Conservation (phyloP, 257 asterid genomes). For the Lycium barbarum region DNA sequence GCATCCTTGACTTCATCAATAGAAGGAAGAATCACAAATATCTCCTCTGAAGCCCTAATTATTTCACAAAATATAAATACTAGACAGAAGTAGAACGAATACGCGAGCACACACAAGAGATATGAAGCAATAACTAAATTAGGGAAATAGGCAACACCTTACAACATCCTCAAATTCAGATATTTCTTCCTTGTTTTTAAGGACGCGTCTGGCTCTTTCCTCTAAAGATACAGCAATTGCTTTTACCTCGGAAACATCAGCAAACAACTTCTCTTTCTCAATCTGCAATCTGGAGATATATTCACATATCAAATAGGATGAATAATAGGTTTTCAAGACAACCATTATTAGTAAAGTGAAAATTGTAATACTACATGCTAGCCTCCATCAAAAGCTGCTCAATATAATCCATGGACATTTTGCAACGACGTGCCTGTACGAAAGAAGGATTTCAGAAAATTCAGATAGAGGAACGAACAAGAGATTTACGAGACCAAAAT, state of each 20-base stretch:
- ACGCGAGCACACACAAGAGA: constrained; percentile 30
- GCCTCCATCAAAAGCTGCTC: constrained; percentile 73
- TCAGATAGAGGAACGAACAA: constrained; percentile 16
- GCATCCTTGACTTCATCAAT: constrained; percentile 71
- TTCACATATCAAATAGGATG: constrained; percentile 41
- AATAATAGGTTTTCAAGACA: constrained; percentile 32
- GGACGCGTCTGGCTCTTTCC: constrained; percentile 65
- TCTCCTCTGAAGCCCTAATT: constrained; percentile 72
- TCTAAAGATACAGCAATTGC: constrained; percentile 67
- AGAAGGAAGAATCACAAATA: constrained; percentile 71
- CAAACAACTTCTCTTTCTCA: constrained; percentile 74
- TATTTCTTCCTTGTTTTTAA: constrained; percentile 59
- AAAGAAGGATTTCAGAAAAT: constrained; percentile 25
- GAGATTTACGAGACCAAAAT: constrained; percentile 1
- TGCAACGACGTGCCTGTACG: constrained; percentile 65
- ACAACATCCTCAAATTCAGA: constrained; percentile 71
- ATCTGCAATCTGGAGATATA: constrained; percentile 74
- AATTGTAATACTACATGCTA: constrained; percentile 57
- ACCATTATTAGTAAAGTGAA: constrained; percentile 24
- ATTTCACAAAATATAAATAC: constrained; percentile 32
- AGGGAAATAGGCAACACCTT: constrained; percentile 55
- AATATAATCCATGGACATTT: constrained; percentile 66
- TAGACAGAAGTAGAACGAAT: constrained; percentile 26
- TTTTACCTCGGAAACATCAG: constrained; percentile 57
- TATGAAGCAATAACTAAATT: constrained; percentile 15